phyloP scores from a whole-genome alignment of 192 early-diverging fungal species.

The Rhizophagus clarus region DNA sequence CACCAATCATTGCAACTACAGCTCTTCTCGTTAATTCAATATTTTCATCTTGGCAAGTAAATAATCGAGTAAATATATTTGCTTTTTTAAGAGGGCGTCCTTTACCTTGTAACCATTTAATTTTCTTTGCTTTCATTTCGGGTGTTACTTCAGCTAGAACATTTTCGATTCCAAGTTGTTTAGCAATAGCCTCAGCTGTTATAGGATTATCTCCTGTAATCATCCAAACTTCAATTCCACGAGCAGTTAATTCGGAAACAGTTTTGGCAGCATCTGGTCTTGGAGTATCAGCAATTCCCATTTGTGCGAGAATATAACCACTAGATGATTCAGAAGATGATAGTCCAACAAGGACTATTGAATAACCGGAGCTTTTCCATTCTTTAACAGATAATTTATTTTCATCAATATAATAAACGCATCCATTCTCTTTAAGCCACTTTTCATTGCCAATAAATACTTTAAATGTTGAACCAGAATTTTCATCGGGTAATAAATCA shows the following conservation, averaged over 20 bases:
- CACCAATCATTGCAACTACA: slow-evolving; percentile 89
- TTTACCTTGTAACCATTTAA: slow-evolving; percentile 56
- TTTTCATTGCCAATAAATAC: slow-evolving; percentile 60
- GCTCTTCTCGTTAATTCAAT: slow-evolving; percentile 33
- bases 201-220: slow-evolving; percentile 73
- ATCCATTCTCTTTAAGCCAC: slow-evolving; percentile 65
- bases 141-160: slow-evolving; percentile 74
- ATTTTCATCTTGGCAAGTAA: slow-evolving; percentile 16
- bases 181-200: slow-evolving; percentile 65
- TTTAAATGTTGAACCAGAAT: slow-evolving; percentile 19
- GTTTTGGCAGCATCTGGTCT: slow-evolving; percentile 60
- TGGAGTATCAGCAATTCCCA: slow-evolving; percentile 66
- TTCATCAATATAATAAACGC: slow-evolving; percentile 35
- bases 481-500: not conserved
- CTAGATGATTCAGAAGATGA: slow-evolving; percentile 34
- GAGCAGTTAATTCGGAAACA: slow-evolving; percentile 47
- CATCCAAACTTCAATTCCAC: slow-evolving; percentile 75
- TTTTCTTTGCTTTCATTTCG: slow-evolving; percentile 67
- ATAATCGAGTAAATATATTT: slow-evolving; percentile 21
- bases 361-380: slow-evolving; percentile 63
- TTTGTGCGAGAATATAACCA: slow-evolving; percentile 54
- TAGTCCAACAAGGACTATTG: slow-evolving; percentile 51
- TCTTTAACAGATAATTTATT: slow-evolving; percentile 35
- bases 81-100: slow-evolving; percentile 15
- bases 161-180: slow-evolving; percentile 64